Evolutionary conservation across 208 protist species (phyloP).

Genomic region (Jaenimonas drosophilae): DNA sequence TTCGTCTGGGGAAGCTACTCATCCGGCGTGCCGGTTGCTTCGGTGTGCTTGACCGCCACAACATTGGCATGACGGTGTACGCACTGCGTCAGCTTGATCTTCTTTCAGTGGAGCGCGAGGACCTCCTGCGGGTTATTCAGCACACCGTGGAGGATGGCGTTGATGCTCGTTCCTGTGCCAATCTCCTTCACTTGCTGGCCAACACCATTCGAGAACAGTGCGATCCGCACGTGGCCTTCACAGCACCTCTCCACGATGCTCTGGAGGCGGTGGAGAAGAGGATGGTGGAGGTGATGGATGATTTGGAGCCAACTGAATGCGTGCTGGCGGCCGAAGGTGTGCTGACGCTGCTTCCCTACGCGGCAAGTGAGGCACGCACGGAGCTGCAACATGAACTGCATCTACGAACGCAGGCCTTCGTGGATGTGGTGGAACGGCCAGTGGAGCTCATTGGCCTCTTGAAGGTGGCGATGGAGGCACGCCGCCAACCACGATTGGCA

Average conservation of each 20-base stretch:
- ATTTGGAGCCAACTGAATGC: slow-evolving; percentile 27
- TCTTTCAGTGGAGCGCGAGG: slow-evolving; percentile 5
- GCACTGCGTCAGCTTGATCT: slow-evolving; percentile 25
- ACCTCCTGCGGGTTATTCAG: slow-evolving; percentile 1
- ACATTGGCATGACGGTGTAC: slow-evolving; percentile 30
- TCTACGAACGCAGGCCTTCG: slow-evolving; percentile 21
- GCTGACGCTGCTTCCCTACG: slow-evolving; percentile 22
- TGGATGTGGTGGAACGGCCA: slow-evolving; percentile 29
- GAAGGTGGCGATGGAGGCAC: slow-evolving; percentile 23
- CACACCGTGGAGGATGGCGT: not conserved
- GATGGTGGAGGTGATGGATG: slow-evolving; percentile 16
- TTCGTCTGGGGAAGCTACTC: too few species aligned
- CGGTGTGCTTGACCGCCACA: slow-evolving; percentile 26
- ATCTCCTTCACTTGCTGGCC: slow-evolving; percentile 35
- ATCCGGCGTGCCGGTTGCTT: too few species aligned
- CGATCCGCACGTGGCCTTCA: slow-evolving; percentile 11
- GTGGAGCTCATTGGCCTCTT: slow-evolving; percentile 39
- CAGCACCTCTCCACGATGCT: slow-evolving; percentile 6
- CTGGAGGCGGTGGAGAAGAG: slow-evolving; percentile 19
- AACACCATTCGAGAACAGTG: slow-evolving; percentile 14
- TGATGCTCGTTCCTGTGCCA: slow-evolving; percentile 33
- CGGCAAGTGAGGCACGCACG: slow-evolving; percentile 1
- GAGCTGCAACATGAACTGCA: slow-evolving; percentile 31
- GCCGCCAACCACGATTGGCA: not conserved
- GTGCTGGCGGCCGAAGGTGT: slow-evolving; percentile 50